A percentile compares a stretch with the other conserved stretches of the same genome.
Conservation (phyloP, 495 filamentous ascomycete species). For the Oidiodendron maius region DNA sequence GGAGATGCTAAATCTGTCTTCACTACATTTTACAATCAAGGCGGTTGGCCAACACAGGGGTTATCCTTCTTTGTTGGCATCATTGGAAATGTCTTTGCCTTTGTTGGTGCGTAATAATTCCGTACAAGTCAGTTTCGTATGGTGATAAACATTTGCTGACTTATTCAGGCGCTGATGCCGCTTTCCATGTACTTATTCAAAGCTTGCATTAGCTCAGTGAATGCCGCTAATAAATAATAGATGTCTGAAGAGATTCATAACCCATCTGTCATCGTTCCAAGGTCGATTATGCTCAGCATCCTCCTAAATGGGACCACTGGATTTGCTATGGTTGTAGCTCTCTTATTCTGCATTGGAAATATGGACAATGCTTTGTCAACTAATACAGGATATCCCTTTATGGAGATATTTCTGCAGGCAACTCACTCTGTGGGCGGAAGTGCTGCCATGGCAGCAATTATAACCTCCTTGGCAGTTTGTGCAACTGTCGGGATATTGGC, state of each 20-base stretch:
- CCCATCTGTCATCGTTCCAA: conserved; percentile 38
- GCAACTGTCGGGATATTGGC: conserved; percentile 40
- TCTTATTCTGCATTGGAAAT: conserved; percentile 39
- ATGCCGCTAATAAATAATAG: too few species aligned
- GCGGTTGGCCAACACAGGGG: conserved; percentile 33
- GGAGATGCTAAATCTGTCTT: conserved; percentile 35
- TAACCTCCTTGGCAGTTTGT: conserved; percentile 35
- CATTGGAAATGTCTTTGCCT: conserved; percentile 31
- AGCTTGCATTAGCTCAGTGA: neutral
- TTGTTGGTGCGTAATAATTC: conserved; percentile 22
- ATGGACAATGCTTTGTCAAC: conserved; percentile 28
- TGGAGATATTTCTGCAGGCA: conserved; percentile 41
- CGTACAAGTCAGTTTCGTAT: too few species aligned
- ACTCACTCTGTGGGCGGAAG: conserved; percentile 32
- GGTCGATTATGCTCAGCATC: conserved; percentile 38
- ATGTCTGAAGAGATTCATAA: conserved; percentile 44
- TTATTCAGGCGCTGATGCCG: conserved; percentile 17
- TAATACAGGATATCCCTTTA: conserved; percentile 39
- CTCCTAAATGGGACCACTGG: conserved; percentile 27
- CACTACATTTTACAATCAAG: conserved; percentile 34
- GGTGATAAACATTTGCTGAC: neutral
- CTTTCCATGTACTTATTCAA: conserved; percentile 7
- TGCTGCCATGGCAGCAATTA: conserved; percentile 32
- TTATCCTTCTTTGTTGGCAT: conserved; percentile 41
- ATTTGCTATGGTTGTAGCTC: conserved; percentile 37